Base-by-base conservation (phyloP, 108 stramenopile species). In the Pseudonitzschia multiseries region DNA sequence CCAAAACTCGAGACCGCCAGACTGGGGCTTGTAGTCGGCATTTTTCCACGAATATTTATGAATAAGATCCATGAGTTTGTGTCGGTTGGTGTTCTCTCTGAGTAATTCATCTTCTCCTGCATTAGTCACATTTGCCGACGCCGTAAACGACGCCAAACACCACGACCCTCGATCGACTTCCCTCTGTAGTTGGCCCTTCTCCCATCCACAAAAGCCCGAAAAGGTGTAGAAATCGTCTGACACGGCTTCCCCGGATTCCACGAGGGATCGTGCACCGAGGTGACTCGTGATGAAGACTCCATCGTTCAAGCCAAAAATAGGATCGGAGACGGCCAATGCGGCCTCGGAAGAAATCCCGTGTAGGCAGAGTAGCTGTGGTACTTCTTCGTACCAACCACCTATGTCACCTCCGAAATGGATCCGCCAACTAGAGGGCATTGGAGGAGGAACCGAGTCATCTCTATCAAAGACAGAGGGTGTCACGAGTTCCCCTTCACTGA, bases 361-460 rank as follows among this genome's bases (percentile, higher is more conserved):
- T 22, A 87, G 61, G 63, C 84, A 84, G 5, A 82, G 63, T 27
- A 83, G 72, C 28, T 79, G 70, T 9, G 79, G 59, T 24, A 69
- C 50, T 62, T 78, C 75, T 22, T 76, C 60, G 27, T 79, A 70
- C 14, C 71, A 54, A 5, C 76, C 78, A n/a, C 50, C 66, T 8
- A 87, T 79, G 33, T 87, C 86, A 24, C 86, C 86, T 36, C 86
- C 86, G 75, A 84, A 87, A 68, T 75, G 84, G n/a, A 83, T 77
- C 5, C 73, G 29, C 82, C 80, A 83, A 29, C 12, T 33, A 42
- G 64, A 40, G 8, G 41, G 41, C 15, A 41, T 5, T 14, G 33
- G 8, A 18, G 42, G 17, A 67, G 24, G n/a, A n/a, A n/a, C n/a
- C n/a, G n/a, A 9, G 29, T 2, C 42, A 36, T 73, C 63, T 50